A percentile compares a stretch with the other conserved stretches of the same genome.
These are phyloP conservation scores for Kingdonia uniflora DNA, from an alignment of 164 flowering plant species.

Conservation along the genomic window DNA sequence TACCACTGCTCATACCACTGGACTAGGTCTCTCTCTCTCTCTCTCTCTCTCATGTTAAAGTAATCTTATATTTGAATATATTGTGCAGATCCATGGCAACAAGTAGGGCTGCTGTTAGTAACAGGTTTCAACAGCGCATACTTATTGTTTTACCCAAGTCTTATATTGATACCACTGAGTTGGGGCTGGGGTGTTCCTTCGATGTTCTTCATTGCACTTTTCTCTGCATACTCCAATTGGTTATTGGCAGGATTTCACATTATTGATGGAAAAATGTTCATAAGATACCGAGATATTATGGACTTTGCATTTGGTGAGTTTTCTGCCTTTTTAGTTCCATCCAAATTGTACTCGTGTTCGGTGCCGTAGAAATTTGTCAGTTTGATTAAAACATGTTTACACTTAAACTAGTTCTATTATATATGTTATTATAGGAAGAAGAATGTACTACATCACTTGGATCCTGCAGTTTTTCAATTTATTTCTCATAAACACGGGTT, in stretches of 20 bases:
- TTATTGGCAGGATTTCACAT: conserved; percentile 41
- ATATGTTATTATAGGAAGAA: conserved; percentile 25
- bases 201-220: conserved; percentile 21
- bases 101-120: conserved; percentile 38
- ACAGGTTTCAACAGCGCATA: conserved; percentile 41
- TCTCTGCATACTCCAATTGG: conserved; percentile 37
- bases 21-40: conserved; percentile 16
- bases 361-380: too few relatives aligned
- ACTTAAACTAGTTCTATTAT: not conserved
- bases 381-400: too few relatives aligned
- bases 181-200: conserved; percentile 39
- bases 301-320: conserved; percentile 36
- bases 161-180: conserved; percentile 45
- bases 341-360: too few relatives aligned
- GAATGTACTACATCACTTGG: conserved; percentile 42
- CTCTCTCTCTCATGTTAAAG: too few relatives aligned
- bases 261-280: conserved; percentile 36
- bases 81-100: conserved; percentile 53
- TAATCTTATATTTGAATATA: not conserved
- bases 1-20: conserved; percentile 28
- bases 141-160: conserved; percentile 35
- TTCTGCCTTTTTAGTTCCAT: not conserved
- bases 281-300: conserved; percentile 57
- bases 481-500: conserved; percentile 44
- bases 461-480: conserved; percentile 30